Conservation (phyloP, 257 asterid genomes). For the Nicotiana sylvestris region DNA sequence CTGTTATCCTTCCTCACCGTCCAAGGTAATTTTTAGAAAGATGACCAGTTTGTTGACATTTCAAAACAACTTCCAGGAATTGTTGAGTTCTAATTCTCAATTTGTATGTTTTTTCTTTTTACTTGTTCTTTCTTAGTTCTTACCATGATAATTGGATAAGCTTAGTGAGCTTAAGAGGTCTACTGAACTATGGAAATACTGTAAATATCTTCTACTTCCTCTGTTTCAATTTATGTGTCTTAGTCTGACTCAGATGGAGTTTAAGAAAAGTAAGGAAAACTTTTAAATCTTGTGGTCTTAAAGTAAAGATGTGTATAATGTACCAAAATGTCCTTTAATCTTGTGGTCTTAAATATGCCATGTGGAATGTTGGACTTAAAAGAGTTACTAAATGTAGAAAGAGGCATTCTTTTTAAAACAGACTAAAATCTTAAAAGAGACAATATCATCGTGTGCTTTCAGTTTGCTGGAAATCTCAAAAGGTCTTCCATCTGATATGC, state of each 20-base stretch:
- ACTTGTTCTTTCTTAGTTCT: neutral
- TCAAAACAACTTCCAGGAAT: neutral
- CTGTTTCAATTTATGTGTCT: no score
- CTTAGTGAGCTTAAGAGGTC: neutral
- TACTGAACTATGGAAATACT: neutral
- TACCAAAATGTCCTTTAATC: no score
- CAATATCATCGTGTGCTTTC: neutral
- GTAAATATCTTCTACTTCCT: neutral
- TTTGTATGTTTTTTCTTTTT: neutral
- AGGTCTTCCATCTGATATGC: neutral
- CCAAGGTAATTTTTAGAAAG: conserved; percentile 51
- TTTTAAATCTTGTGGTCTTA: no score
- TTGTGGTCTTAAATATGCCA: no score
- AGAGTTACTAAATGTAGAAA: no score
- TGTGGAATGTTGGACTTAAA: no score
- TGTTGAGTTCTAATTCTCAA: neutral
- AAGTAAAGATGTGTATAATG: no score
- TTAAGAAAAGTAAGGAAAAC: no score
- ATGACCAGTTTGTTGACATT: neutral
- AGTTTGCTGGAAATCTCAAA: neutral
- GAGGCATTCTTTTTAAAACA: no score
- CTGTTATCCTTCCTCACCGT: conserved; percentile 74
- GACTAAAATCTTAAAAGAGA: no score
- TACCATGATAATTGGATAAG: neutral
- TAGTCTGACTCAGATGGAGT: no score